Conservation (phyloP, 768 basidiomycete species). For the Tylopilus felleus region DNA sequence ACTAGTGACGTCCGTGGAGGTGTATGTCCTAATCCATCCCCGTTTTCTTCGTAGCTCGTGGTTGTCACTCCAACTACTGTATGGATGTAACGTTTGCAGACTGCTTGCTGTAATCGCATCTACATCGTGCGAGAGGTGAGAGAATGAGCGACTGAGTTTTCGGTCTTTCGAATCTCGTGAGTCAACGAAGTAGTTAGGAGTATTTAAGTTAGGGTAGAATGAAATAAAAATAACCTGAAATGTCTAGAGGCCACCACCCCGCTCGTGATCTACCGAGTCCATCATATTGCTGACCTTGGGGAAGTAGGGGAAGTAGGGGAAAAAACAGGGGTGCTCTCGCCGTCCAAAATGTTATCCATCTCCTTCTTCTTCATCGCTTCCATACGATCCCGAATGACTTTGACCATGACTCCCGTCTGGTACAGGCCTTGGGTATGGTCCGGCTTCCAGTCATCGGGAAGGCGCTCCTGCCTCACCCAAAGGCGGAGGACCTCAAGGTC, state of each 20-base stretch:
- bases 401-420: conserved; percentile 25
- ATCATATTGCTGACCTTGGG: neutral
- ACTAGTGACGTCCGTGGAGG: no score
- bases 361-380: conserved; percentile 12
- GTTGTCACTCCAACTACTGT: no score
- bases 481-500: conserved; percentile 44
- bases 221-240: neutral
- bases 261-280: neutral
- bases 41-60: neutral
- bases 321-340: neutral
- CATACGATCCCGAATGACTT: conserved; percentile 29
- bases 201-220: no score
- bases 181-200: no score
- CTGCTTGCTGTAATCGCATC: no score
- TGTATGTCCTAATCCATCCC: neutral
- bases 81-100: no score
- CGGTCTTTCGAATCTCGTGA: no score
- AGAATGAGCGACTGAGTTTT: no score
- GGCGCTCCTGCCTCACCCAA: conserved; percentile 53
- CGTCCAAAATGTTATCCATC: conserved; percentile 21
- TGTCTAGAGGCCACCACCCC: neutral
- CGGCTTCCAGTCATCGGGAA: conserved; percentile 42
- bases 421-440: conserved; percentile 31
- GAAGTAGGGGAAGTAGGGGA: neutral
- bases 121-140: no score